These are phyloP conservation scores for Stagonosporopsis vannaccii DNA, from an alignment of 2,329 filamentous ascomycete species.

Conservation along the genomic window DNA sequence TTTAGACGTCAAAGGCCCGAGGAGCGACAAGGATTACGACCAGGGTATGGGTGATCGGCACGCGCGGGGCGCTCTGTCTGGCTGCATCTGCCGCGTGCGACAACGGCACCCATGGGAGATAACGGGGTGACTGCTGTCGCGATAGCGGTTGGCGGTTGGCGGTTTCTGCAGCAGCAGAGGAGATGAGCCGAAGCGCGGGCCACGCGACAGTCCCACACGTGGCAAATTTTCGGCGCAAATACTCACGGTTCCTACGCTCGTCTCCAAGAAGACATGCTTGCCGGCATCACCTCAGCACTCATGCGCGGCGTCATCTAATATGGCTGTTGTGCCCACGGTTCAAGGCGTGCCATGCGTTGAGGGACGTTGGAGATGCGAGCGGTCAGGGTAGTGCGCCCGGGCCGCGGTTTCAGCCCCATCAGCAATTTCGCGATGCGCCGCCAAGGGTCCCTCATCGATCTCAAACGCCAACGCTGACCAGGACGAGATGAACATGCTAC, in stretches of 20 bases:
- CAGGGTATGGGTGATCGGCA: conserved; percentile 22
- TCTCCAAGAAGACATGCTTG: neutral
- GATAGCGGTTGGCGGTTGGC: conserved; percentile 13
- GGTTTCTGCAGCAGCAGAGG: neutral
- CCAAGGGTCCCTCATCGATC: conserved; percentile 28
- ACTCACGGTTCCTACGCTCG: neutral
- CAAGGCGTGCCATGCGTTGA: conserved; percentile 11
- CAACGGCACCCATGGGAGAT: conserved; percentile 35
- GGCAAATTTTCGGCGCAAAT: neutral
- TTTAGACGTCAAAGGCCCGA: conserved; percentile 27
- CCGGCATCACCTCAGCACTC: neutral
- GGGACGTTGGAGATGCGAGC: conserved; percentile 15
- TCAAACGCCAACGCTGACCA: conserved; percentile 27
- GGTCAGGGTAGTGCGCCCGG: conserved; percentile 30
- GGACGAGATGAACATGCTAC: neutral
- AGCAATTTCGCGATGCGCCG: conserved; percentile 43
- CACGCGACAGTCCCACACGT: neutral
- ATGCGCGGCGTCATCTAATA: neutral
- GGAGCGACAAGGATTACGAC: conserved; percentile 6
- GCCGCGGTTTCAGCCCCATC: conserved; percentile 39
- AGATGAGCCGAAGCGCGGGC: conserved; percentile 9
- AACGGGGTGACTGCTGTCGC: conserved; percentile 22
- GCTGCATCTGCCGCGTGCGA: conserved; percentile 31
- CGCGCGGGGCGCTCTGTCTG: conserved; percentile 28
- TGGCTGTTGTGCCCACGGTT: conserved; percentile 23